Conservation (phyloP, 768 basidiomycete genomes). For the Leccinellum albellum region DNA sequence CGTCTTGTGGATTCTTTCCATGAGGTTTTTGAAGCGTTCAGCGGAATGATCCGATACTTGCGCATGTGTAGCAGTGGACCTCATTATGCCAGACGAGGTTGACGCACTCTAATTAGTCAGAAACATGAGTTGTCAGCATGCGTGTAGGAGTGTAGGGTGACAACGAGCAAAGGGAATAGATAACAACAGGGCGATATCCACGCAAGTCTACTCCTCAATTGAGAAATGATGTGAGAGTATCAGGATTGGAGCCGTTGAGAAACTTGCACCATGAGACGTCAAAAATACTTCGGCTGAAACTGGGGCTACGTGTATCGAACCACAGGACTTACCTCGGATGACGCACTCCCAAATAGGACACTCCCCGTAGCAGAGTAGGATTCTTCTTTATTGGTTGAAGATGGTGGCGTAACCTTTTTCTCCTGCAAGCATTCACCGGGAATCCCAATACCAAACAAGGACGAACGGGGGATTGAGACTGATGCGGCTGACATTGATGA, state of each 20-base stretch:
- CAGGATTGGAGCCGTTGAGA: no score
- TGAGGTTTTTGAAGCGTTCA: slow-evolving; percentile 48
- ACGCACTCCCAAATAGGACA: slow-evolving; percentile 42
- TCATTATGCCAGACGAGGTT: slow-evolving; percentile 1
- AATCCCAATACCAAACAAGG: slow-evolving; percentile 18
- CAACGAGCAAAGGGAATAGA: slow-evolving; percentile 7
- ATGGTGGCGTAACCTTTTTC: neutral
- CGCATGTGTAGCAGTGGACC: slow-evolving; percentile 8
- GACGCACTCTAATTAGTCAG: slow-evolving; percentile 4
- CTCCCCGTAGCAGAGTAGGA: slow-evolving; percentile 34
- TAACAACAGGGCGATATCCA: slow-evolving; percentile 8
- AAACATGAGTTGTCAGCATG: slow-evolving; percentile 15
- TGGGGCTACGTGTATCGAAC: slow-evolving; percentile 7
- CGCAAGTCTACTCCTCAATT: neutral
- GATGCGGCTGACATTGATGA: slow-evolving; percentile 1
- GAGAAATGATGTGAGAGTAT: neutral
- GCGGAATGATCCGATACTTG: slow-evolving; percentile 7
- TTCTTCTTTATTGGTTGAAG: neutral
- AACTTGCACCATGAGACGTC: neutral
- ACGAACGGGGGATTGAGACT: slow-evolving; percentile 23
- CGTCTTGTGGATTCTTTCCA: slow-evolving; percentile 64
- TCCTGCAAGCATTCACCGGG: neutral
- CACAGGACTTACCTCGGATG: slow-evolving; percentile 13
- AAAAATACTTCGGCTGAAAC: neutral
- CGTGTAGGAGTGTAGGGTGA: neutral